Conservation (phyloP, 768 basidiomycete species). For the Auriscalpium microsporum region DNA sequence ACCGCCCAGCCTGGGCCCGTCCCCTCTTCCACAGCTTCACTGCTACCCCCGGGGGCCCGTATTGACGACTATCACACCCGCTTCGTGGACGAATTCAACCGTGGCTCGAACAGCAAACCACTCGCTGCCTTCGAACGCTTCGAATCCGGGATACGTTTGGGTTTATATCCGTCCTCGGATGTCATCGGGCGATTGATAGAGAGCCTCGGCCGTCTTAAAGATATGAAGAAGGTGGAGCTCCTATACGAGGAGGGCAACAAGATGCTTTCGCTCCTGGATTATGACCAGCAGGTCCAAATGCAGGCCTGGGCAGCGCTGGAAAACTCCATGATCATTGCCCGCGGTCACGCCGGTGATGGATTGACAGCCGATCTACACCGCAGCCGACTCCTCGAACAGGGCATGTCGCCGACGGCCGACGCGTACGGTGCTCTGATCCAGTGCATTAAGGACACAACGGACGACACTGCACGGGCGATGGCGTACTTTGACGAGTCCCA, state of each 20-base stretch:
- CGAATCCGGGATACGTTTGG: constrained; percentile 32
- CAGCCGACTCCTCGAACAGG: constrained; percentile 63
- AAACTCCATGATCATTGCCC: constrained; percentile 82
- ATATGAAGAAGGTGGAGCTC: constrained; percentile 51
- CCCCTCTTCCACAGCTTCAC: not conserved
- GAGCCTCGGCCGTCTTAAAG: constrained; percentile 52
- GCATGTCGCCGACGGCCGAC: constrained; percentile 74
- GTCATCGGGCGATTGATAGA: constrained; percentile 59
- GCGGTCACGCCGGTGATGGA: constrained; percentile 73
- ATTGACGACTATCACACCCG: constrained; percentile 23
- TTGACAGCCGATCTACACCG: constrained; percentile 79
- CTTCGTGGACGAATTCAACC: constrained; percentile 22
- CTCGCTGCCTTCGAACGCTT: constrained; percentile 42
- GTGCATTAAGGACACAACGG: constrained; percentile 87
- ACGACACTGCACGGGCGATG: constrained; percentile 85
- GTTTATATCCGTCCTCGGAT: constrained; percentile 42
- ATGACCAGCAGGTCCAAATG: constrained; percentile 39
- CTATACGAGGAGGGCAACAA: constrained; percentile 64
- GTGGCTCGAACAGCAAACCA: constrained; percentile 19
- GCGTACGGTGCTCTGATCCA: constrained; percentile 89
- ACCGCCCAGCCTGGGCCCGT: not conserved
- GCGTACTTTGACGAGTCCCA: constrained; percentile 76
- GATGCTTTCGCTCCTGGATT: constrained; percentile 39
- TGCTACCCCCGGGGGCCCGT: constrained; percentile 4
- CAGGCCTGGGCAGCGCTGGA: constrained; percentile 72